Evolutionary conservation across 116 monocot genomes (phyloP).

Genomic region (Zostera marina): DNA sequence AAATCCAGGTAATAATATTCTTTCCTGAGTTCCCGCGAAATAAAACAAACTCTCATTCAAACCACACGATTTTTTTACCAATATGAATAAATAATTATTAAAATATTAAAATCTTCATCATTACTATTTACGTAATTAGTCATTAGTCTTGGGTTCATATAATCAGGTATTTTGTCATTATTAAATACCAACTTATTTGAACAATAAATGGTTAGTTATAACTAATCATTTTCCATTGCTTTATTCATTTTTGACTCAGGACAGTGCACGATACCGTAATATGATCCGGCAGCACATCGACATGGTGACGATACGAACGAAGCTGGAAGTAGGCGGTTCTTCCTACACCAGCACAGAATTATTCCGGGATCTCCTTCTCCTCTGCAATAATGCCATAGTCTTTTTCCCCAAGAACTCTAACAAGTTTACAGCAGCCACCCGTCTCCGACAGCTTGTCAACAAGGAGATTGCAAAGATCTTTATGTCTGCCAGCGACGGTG

Average conservation of each 20-base stretch:
- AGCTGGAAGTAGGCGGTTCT: conserved; percentile 15
- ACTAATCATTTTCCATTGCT: too few relatives aligned
- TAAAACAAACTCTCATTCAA: too few relatives aligned
- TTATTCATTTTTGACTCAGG: conserved; percentile 14
- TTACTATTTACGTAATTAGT: too few relatives aligned
- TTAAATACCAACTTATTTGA: too few relatives aligned
- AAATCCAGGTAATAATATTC: conserved; percentile 23
- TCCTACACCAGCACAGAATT: conserved; percentile 28
- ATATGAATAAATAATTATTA: too few relatives aligned
- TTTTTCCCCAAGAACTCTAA: conserved; percentile 49
- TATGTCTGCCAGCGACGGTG: not conserved
- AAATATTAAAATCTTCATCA: too few relatives aligned
- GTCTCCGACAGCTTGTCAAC: conserved; percentile 28
- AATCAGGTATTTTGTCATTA: too few relatives aligned
- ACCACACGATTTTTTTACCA: too few relatives aligned
- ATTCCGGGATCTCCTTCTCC: conserved; percentile 70
- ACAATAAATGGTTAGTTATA: too few relatives aligned
- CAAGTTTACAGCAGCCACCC: conserved; percentile 33
- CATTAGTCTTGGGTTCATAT: too few relatives aligned
- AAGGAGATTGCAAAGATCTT: conserved; percentile 28
- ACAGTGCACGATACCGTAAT: conserved; percentile 32
- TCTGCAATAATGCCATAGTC: conserved; percentile 66
- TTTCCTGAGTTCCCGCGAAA: conserved; percentile 2
- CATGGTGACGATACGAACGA: conserved; percentile 33
- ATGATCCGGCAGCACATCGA: conserved; percentile 73